Conservation (phyloP, 1,284 basidiomycete species). For the Boletus sp. region DNA sequence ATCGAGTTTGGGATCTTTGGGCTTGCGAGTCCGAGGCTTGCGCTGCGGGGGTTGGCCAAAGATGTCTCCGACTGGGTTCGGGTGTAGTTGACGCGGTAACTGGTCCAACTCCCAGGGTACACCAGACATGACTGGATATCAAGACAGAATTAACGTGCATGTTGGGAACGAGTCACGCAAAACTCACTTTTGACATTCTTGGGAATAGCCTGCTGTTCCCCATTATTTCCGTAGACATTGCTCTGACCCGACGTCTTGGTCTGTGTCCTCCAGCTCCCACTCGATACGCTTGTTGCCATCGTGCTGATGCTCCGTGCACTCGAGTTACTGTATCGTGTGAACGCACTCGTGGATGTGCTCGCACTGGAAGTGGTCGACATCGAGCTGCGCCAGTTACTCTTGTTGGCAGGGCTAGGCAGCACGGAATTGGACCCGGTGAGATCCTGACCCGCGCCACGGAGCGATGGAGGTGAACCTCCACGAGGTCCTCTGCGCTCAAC, state of each 20-base stretch:
- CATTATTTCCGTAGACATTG: conserved; percentile 14
- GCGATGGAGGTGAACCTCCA: conserved; percentile 34
- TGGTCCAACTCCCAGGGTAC: conserved; percentile 69
- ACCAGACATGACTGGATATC: conserved; percentile 59
- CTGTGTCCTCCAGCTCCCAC: conserved; percentile 53
- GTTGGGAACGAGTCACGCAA: not conserved
- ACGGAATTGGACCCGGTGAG: conserved; percentile 16
- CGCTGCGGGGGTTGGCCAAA: conserved; percentile 58
- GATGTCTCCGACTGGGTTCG: conserved; percentile 57
- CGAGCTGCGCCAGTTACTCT: conserved; percentile 70
- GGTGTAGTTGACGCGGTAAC: conserved; percentile 59
- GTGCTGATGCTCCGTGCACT: conserved; percentile 71
- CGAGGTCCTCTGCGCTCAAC: conserved; percentile 25
- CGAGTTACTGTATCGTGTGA: conserved; percentile 75
- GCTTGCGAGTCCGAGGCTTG: conserved; percentile 63
- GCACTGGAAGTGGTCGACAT: conserved; percentile 64
- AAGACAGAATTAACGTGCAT: conserved; percentile 10
- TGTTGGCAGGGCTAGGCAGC: conserved; percentile 27
- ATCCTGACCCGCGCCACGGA: conserved; percentile 45
- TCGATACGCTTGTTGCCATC: conserved; percentile 70
- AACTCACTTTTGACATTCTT: conserved; percentile 77
- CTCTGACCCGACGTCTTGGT: conserved; percentile 19
- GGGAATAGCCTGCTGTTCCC: conserved; percentile 43
- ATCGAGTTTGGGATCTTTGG: conserved; percentile 59
- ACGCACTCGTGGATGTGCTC: conserved; percentile 62